Evolutionary conservation across 2,329 filamentous ascomycete genomes (phyloP).

Genomic region (Tolypocladium album): DNA sequence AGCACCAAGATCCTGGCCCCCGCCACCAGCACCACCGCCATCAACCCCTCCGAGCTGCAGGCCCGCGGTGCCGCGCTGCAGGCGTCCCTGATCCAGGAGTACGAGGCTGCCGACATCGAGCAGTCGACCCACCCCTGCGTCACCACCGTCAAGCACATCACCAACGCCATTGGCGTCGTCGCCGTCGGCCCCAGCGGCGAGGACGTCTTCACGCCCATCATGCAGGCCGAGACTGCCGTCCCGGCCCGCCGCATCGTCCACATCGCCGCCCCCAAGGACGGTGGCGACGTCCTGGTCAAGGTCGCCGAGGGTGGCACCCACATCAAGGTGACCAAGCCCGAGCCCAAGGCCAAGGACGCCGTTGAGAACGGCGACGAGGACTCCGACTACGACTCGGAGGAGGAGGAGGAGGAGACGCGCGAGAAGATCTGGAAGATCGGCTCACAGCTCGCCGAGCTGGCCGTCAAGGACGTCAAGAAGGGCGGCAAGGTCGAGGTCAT

Average conservation of each 20-base stretch:
- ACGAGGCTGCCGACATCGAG: constrained; percentile 86
- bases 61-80: constrained; percentile 90
- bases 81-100: constrained; percentile 87
- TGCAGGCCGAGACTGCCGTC: constrained; percentile 78
- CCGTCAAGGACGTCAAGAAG: constrained; percentile 75
- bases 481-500: constrained; percentile 87
- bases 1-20: constrained; percentile 72
- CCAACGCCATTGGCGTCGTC: constrained; percentile 80
- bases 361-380: constrained; percentile 52
- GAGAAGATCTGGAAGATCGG: constrained; percentile 91
- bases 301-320: constrained; percentile 80
- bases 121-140: constrained; percentile 94
- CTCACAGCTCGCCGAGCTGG: constrained; percentile 72
- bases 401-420: constrained; percentile 78
- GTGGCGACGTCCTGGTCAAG: constrained; percentile 80
- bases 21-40: constrained; percentile 61
- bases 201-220: constrained; percentile 68
- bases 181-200: constrained; percentile 47
- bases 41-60: constrained; percentile 89
- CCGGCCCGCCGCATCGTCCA: constrained; percentile 79
- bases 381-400: constrained; percentile 49
- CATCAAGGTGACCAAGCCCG: constrained; percentile 87
- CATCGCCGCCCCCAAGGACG: constrained; percentile 64
- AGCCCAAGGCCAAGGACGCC: constrained; percentile 64
- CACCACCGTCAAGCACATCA: constrained; percentile 84